Evolutionary conservation across 768 basidiomycete genomes (phyloP).

Genomic region (Agaricus subrufescens): DNA sequence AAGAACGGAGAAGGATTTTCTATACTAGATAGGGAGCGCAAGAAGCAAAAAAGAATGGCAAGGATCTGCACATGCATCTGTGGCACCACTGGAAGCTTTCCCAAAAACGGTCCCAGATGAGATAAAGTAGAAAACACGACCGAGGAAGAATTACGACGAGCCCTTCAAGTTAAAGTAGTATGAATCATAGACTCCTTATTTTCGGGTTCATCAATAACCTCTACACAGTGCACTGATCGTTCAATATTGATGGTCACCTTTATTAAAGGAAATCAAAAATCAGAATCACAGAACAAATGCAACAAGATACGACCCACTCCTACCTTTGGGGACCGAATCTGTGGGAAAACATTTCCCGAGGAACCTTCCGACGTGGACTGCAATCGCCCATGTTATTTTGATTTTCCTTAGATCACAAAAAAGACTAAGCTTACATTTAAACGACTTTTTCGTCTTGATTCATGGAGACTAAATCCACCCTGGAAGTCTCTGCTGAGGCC

Average conservation of each 20-base stretch:
- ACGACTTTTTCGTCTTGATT: slow-evolving; percentile 11
- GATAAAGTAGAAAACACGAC: too few relatives aligned
- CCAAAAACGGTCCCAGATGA: too few relatives aligned
- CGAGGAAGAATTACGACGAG: too few relatives aligned
- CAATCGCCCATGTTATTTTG: not conserved
- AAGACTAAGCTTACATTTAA: not conserved
- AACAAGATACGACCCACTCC: too few relatives aligned
- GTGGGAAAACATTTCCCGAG: slow-evolving; percentile 1
- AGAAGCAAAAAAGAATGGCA: too few relatives aligned
- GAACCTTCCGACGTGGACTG: not conserved
- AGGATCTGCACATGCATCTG: too few relatives aligned
- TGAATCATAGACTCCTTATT: too few relatives aligned
- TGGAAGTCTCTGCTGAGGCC: slow-evolving; percentile 2
- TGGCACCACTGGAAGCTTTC: too few relatives aligned
- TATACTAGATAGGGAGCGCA: too few relatives aligned
- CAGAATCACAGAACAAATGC: too few relatives aligned
- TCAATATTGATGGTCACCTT: slow-evolving; percentile 7
- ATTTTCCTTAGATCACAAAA: not conserved
- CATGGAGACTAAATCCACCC: slow-evolving; percentile 11
- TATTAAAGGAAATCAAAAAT: not conserved
- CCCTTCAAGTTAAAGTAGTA: too few relatives aligned
- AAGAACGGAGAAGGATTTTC: too few relatives aligned
- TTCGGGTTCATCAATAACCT: not conserved
- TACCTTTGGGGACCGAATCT: slow-evolving; percentile 6
- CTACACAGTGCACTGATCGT: slow-evolving; percentile 7